Evolutionary conservation across 2,329 filamentous ascomycete genomes (phyloP).

Genomic region (Cadophora malorum): DNA sequence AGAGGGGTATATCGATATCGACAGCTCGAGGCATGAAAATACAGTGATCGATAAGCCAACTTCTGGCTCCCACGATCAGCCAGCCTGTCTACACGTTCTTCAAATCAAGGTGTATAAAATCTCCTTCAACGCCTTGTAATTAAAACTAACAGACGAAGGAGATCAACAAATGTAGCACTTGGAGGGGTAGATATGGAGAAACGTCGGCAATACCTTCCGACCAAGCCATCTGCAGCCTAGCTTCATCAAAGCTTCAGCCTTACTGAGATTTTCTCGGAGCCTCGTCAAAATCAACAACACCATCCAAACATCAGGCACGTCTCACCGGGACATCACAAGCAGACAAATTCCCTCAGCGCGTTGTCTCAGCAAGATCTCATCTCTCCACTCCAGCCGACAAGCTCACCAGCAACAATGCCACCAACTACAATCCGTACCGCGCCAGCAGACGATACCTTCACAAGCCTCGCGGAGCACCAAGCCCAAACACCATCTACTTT

Average conservation of each 20-base stretch:
- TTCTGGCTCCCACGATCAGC: too few species aligned
- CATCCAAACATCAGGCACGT: too few species aligned
- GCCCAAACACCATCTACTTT: slow-evolving; percentile 76
- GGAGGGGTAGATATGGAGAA: slow-evolving; percentile 1
- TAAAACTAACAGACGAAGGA: too few species aligned
- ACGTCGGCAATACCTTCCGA: background rate
- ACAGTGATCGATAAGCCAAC: too few species aligned
- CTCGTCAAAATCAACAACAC: slow-evolving; percentile 11
- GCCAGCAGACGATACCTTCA: slow-evolving; percentile 66
- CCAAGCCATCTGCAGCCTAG: slow-evolving; percentile 2
- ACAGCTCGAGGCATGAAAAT: too few species aligned
- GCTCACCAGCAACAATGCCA: slow-evolving; percentile 35
- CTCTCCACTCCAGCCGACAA: background rate
- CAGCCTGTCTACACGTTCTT: too few species aligned
- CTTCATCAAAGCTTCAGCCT: background rate
- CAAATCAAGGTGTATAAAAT: too few species aligned
- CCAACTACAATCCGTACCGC: slow-evolving; percentile 61
- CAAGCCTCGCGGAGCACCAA: slow-evolving; percentile 71
- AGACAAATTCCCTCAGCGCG: background rate
- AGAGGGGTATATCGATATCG: too few species aligned
- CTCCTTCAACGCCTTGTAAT: too few species aligned
- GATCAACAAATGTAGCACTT: background rate
- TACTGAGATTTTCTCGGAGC: slow-evolving; percentile 17
- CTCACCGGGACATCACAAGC: background rate
- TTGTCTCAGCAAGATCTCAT: background rate